These are phyloP conservation scores for Rhizomucor miehei DNA, from an alignment of 371 early-diverging fungal species.

Conservation along the genomic window DNA sequence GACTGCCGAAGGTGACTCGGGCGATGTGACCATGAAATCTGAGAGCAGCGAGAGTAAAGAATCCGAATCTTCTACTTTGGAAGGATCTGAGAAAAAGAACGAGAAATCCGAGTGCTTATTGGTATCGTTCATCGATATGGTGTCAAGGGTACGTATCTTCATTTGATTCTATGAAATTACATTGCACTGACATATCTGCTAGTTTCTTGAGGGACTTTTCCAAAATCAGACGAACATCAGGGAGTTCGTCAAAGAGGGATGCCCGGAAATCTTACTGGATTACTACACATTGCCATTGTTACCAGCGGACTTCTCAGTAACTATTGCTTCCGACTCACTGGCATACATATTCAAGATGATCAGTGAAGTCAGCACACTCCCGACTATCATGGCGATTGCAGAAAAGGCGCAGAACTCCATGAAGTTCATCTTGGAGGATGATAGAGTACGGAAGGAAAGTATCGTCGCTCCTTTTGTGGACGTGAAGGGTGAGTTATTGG, in stretches of 20 bases:
- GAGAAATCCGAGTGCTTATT: slow-evolving; percentile 53
- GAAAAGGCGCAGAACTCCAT: slow-evolving; percentile 51
- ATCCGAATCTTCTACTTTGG: not conserved
- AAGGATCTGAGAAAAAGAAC: slow-evolving; percentile 40
- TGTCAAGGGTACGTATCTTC: slow-evolving; percentile 28
- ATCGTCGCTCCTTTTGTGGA: slow-evolving; percentile 50
- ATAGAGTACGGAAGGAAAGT: slow-evolving; percentile 24
- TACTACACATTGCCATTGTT: slow-evolving; percentile 66
- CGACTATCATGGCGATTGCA: slow-evolving; percentile 47
- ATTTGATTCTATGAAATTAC: not conserved
- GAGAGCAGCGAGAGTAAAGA: not conserved
- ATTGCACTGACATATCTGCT: slow-evolving; percentile 2
- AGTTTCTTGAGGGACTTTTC: slow-evolving; percentile 87
- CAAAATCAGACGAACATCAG: slow-evolving; percentile 71
- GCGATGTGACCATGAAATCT: slow-evolving; percentile 29
- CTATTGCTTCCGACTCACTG: slow-evolving; percentile 65
- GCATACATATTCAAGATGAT: slow-evolving; percentile 72
- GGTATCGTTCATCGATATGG: slow-evolving; percentile 38
- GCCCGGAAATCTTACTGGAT: slow-evolving; percentile 61
- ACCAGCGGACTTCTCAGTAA: slow-evolving; percentile 75
- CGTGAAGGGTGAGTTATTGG: slow-evolving; percentile 26
- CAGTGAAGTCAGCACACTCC: slow-evolving; percentile 61
- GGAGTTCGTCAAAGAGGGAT: slow-evolving; percentile 73
- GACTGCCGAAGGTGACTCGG: slow-evolving; percentile 16
- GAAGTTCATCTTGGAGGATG: slow-evolving; percentile 30